Evolutionary conservation across 768 basidiomycete species (phyloP).

Genomic region (Mycena metata): DNA sequence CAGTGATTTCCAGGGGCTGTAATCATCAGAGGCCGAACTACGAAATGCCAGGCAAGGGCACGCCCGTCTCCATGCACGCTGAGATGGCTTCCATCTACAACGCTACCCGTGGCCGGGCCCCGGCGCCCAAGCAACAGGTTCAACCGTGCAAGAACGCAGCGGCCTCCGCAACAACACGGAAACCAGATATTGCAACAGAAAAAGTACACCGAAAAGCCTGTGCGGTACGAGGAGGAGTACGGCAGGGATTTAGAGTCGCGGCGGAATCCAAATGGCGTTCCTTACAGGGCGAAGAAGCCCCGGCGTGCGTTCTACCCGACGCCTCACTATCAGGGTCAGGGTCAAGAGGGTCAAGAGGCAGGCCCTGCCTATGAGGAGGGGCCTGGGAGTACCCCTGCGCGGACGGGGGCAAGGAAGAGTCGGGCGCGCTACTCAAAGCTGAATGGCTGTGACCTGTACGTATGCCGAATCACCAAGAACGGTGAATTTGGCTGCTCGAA

Average conservation of each 20-base stretch:
- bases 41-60: conserved; percentile 58
- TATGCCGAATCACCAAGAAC: conserved; percentile 62
- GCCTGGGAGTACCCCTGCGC: not conserved
- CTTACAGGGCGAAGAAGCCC: conserved; percentile 27
- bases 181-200: conserved; percentile 32
- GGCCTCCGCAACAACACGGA: conserved; percentile 33
- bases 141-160: conserved; percentile 47
- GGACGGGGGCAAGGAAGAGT: conserved; percentile 5
- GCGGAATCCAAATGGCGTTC: conserved; percentile 13
- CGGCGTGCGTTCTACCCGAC: conserved; percentile 24
- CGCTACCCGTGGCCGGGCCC: conserved; percentile 62
- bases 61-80: conserved; percentile 64
- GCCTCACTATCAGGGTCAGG: conserved; percentile 18
- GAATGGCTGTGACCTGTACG: conserved; percentile 69
- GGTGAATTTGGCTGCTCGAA: conserved; percentile 62
- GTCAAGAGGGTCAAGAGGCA: conserved; percentile 26
- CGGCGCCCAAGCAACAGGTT: conserved; percentile 68
- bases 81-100: conserved; percentile 73
- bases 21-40: conserved; percentile 70
- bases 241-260: conserved; percentile 32
- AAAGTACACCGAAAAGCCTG: conserved; percentile 29
- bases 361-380: conserved; percentile 23
- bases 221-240: conserved; percentile 23
- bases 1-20: conserved; percentile 61
- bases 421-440: conserved; percentile 48